Percentiles rank a stretch among this genome's conserved stretches.
Evolutionary conservation across 352 stramenopile genomes (phyloP).

Genomic region (Phytopythium montanum): DNA sequence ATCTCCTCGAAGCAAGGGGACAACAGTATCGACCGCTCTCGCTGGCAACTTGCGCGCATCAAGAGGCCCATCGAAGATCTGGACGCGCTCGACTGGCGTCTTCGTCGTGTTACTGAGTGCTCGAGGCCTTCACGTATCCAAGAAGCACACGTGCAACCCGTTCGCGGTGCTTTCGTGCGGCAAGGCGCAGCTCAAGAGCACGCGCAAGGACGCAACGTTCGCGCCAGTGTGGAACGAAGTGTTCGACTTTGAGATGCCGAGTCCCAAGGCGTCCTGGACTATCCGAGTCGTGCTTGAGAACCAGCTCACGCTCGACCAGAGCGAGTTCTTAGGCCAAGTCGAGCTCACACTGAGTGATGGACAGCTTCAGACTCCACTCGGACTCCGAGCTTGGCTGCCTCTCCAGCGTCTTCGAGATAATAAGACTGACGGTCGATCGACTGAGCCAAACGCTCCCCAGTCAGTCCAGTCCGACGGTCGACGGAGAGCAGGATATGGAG

Average conservation of each 20-base stretch:
- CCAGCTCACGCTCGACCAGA: constrained; percentile 62
- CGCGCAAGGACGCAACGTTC: constrained; percentile 61
- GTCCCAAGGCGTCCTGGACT: neutral
- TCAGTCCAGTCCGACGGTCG: neutral
- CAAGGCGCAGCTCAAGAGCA: constrained; percentile 57
- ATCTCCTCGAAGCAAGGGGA: neutral
- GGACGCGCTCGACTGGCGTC: constrained; percentile 43
- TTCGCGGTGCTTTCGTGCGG: constrained; percentile 57
- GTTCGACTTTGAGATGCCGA: constrained; percentile 69
- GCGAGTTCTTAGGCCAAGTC: constrained; percentile 55
- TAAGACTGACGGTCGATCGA: constrained; percentile 7
- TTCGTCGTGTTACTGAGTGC: constrained; percentile 49
- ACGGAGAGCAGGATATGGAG: neutral
- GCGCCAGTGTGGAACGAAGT: constrained; percentile 72
- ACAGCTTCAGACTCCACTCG: constrained; percentile 25
- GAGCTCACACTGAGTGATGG: constrained; percentile 33
- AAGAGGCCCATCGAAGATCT: constrained; percentile 33
- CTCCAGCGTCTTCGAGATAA: constrained; percentile 27
- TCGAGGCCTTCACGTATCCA: constrained; percentile 42
- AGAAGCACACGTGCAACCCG: constrained; percentile 75
- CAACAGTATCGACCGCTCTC: neutral
- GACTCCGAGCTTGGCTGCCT: constrained; percentile 47
- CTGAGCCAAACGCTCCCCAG: neutral
- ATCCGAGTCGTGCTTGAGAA: constrained; percentile 58
- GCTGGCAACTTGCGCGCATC: constrained; percentile 8